phyloP scores from a whole-genome alignment of 1,139 yeast genomes.

The Lodderomyces orthopsilosis region DNA sequence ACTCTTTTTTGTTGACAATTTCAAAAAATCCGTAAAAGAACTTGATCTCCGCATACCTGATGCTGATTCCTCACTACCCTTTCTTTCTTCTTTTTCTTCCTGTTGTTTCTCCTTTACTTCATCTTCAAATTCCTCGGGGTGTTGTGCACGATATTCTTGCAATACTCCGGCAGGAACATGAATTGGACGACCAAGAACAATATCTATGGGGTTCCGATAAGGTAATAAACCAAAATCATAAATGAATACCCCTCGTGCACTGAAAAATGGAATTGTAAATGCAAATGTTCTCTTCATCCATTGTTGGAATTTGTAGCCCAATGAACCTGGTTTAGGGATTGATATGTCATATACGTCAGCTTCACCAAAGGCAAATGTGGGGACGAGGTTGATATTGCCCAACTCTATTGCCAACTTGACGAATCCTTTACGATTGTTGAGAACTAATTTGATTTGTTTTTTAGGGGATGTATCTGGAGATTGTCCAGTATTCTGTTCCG shows the following conservation, averaged over 20 bases:
- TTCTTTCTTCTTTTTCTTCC: neutral
- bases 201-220: conserved; percentile 73
- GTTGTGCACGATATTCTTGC: conserved; percentile 28
- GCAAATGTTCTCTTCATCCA: conserved; percentile 71
- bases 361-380: conserved; percentile 91
- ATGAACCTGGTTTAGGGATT: conserved; percentile 52
- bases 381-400: conserved; percentile 79
- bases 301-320: conserved; percentile 55
- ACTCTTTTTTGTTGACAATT: conserved; percentile 13
- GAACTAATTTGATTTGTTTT: conserved; percentile 49
- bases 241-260: conserved; percentile 90
- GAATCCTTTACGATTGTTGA: conserved; percentile 82
- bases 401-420: conserved; percentile 79
- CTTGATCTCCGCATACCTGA: conserved; percentile 5
- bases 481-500: conserved; percentile 1
- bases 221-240: conserved; percentile 92
- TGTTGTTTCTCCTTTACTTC: conserved; percentile 2
- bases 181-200: conserved; percentile 83
- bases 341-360: conserved; percentile 71
- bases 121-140: conserved; percentile 24
- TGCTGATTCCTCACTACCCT: neutral
- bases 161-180: conserved; percentile 52
- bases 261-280: conserved; percentile 86
- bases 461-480: neutral
- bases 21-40: conserved; percentile 18